Conservation (phyloP, 2,329 filamentous ascomycete genomes). For the Diplodia corticola region DNA sequence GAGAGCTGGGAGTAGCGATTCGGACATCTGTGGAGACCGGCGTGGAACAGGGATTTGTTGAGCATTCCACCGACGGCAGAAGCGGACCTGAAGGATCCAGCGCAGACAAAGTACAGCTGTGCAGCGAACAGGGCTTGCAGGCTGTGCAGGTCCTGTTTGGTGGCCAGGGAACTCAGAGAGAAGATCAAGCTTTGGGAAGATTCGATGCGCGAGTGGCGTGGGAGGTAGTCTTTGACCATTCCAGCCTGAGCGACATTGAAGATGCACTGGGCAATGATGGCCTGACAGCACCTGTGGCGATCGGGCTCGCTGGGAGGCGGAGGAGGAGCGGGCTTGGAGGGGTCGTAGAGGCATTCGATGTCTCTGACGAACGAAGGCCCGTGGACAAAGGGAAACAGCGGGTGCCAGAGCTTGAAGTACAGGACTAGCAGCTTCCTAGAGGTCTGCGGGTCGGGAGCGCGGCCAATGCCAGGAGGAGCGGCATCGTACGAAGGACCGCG, state of each 20-base stretch:
- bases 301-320: conserved; percentile 14
- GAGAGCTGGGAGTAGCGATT: conserved; percentile 54
- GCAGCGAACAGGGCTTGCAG: conserved; percentile 54
- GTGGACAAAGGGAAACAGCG: conserved; percentile 58
- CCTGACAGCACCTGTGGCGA: conserved; percentile 16
- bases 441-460: conserved; percentile 5
- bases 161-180: conserved; percentile 21
- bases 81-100: conserved; percentile 58
- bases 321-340: neutral
- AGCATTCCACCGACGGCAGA: conserved; percentile 58
- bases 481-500: conserved; percentile 20
- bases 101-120: conserved; percentile 57
- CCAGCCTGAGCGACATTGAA: conserved; percentile 20
- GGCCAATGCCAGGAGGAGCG: conserved; percentile 18
- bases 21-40: conserved; percentile 61
- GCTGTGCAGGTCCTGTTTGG: conserved; percentile 20
- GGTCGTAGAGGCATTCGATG: conserved; percentile 18
- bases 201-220: conserved; percentile 21
- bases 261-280: conserved; percentile 22
- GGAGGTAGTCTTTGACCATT: conserved; percentile 4
- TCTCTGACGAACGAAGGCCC: conserved; percentile 52
- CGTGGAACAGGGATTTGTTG: conserved; percentile 57
- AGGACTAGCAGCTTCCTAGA: conserved; percentile 10
- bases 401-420: conserved; percentile 62
- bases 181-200: conserved; percentile 21